Evolutionary conservation across 495 filamentous ascomycete species (phyloP).

Genomic region (Geoglossum glabrum): DNA sequence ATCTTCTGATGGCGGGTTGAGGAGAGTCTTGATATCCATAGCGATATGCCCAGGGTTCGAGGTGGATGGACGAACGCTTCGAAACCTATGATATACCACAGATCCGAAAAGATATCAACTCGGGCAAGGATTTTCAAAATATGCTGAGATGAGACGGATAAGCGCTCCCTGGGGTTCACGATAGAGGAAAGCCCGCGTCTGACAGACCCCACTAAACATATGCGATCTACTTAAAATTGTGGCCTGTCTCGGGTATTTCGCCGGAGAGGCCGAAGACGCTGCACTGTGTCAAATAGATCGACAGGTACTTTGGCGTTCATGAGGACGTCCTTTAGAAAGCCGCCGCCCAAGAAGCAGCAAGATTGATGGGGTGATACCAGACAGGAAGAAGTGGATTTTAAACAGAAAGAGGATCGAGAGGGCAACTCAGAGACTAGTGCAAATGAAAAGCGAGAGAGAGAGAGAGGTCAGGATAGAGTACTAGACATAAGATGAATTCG

Average conservation of each 20-base stretch:
- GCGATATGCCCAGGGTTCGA: background rate
- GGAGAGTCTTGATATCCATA: constrained; percentile 1
- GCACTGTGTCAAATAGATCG: background rate
- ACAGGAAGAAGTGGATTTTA: background rate
- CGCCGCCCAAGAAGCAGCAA: background rate
- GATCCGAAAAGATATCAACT: background rate
- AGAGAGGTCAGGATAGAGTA: background rate
- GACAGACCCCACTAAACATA: background rate
- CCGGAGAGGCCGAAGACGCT: background rate
- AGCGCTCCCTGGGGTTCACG: background rate
- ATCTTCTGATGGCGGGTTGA: background rate
- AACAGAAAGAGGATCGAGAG: background rate
- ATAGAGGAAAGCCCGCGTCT: background rate
- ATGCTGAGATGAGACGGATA: background rate
- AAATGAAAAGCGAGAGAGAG: background rate
- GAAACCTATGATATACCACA: background rate
- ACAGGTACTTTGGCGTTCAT: too few relatives aligned
- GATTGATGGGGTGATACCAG: background rate
- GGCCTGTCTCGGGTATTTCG: background rate
- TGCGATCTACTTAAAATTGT: background rate
- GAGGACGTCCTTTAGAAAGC: background rate
- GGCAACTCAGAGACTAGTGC: background rate
- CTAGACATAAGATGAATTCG: background rate
- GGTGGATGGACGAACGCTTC: background rate
- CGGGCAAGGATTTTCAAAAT: background rate